Percentiles rank a stretch among this genome's conserved stretches.
Conservation (phyloP, 768 basidiomycete genomes). For the Phaeotremella skinneri region DNA sequence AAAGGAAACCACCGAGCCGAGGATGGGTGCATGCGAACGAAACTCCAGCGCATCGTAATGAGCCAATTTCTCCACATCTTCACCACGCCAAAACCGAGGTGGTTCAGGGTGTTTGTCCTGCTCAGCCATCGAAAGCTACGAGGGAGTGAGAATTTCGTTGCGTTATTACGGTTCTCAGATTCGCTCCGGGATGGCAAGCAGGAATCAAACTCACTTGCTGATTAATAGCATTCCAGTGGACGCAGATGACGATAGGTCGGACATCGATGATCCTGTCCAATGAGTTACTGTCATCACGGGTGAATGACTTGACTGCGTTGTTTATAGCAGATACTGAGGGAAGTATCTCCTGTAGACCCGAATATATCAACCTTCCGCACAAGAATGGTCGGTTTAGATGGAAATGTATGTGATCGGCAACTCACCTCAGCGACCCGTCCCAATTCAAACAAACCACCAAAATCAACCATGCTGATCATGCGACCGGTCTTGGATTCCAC, state of each 20-base stretch:
- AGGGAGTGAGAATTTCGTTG: conserved; percentile 3
- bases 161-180: background rate
- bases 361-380: too few relatives aligned
- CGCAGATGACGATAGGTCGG: conserved; percentile 71
- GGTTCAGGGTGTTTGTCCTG: conserved; percentile 66
- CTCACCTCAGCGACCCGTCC: conserved; percentile 68
- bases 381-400: background rate
- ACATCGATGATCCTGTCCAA: conserved; percentile 63
- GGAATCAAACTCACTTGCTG: conserved; percentile 63
- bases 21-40: conserved; percentile 55
- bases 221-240: conserved; percentile 84
- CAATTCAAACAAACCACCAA: conserved; percentile 70
- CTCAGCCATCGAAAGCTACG: conserved; percentile 62
- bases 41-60: conserved; percentile 64
- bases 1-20: conserved; percentile 10
- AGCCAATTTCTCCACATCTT: conserved; percentile 64
- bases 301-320: too few relatives aligned
- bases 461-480: conserved; percentile 60
- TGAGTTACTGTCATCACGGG: too few relatives aligned
- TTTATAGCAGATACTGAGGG: background rate
- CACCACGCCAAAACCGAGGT: conserved; percentile 69
- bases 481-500: background rate
- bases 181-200: conserved; percentile 4
- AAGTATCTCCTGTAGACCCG: too few relatives aligned
- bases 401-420: conserved; percentile 35